phyloP scores from a whole-genome alignment of 2,329 filamentous ascomycete genomes.

The Plectosphaerella cucumerina region DNA sequence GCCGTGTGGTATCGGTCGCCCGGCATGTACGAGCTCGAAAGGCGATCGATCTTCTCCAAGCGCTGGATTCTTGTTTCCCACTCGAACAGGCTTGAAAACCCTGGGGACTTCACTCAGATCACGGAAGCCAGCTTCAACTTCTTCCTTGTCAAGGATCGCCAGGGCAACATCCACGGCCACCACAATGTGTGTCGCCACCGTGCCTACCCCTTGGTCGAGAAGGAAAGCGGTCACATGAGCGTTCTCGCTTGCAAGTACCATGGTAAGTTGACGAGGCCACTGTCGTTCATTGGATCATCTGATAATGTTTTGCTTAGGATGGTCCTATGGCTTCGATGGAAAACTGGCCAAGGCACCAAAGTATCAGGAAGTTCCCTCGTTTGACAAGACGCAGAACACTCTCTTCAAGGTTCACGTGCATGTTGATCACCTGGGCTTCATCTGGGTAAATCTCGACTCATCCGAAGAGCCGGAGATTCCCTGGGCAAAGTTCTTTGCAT shows the following conservation, averaged over 20 bases:
- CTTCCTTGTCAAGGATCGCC: constrained; percentile 15
- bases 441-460: constrained; percentile 45
- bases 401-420: constrained; percentile 42
- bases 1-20: constrained; percentile 17
- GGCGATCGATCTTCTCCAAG: constrained; percentile 33
- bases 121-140: constrained; percentile 15
- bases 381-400: constrained; percentile 35
- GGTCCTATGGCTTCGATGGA: constrained; percentile 39
- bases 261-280: not conserved
- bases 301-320: constrained; percentile 19
- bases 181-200: constrained; percentile 17
- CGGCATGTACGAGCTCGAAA: constrained; percentile 34
- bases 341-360: constrained; percentile 39
- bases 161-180: constrained; percentile 14
- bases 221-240: constrained; percentile 11
- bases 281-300: not conserved
- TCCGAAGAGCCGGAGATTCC: constrained; percentile 25
- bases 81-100: constrained; percentile 12
- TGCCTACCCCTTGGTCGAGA: constrained; percentile 15
- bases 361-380: constrained; percentile 32
- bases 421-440: constrained; percentile 38
- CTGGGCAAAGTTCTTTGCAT: constrained; percentile 36
- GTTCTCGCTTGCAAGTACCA: constrained; percentile 7
- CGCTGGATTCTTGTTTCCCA: constrained; percentile 24
- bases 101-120: constrained; percentile 13